A percentile compares a stretch with the other conserved stretches of the same genome.
Conservation (phyloP, 768 basidiomycete species). For the Lanmaoa pseudosensibilis region DNA sequence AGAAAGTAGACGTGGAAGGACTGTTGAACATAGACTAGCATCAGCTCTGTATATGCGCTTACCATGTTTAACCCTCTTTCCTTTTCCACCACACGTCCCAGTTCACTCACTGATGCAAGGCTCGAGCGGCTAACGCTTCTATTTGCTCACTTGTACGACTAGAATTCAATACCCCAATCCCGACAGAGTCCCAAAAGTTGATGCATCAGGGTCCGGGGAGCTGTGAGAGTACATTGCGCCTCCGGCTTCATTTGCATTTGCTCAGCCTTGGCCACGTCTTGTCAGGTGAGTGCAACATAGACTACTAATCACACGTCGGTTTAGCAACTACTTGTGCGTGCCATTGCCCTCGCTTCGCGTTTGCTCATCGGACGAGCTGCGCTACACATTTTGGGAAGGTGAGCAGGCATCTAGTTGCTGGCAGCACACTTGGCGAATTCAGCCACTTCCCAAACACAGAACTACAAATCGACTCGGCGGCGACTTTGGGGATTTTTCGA, state of each 20-base stretch:
- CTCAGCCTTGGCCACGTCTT: background rate
- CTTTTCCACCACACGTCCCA: background rate
- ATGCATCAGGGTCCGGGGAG: background rate
- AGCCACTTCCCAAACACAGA: background rate
- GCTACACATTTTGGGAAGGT: background rate
- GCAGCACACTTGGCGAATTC: background rate
- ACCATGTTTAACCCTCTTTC: conserved; percentile 7
- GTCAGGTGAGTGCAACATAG: background rate
- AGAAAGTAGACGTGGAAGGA: conserved; percentile 5
- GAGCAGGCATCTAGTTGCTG: background rate
- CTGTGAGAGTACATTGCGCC: background rate
- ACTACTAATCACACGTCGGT: background rate
- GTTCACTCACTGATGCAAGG: conserved; percentile 2
- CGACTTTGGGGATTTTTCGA: background rate
- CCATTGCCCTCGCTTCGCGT: background rate
- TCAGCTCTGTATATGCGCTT: conserved; percentile 21
- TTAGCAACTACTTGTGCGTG: background rate
- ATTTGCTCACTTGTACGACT: background rate
- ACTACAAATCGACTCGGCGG: no score
- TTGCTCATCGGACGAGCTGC: background rate
- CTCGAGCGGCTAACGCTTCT: background rate
- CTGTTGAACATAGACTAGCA: conserved; percentile 26
- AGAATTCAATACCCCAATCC: background rate
- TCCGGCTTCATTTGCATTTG: background rate
- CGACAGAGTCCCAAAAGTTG: background rate